A percentile compares a stretch with the other conserved stretches of the same genome.
phyloP scores from a whole-genome alignment of 2,329 filamentous ascomycete genomes.

The Cordyceps farinosa region DNA sequence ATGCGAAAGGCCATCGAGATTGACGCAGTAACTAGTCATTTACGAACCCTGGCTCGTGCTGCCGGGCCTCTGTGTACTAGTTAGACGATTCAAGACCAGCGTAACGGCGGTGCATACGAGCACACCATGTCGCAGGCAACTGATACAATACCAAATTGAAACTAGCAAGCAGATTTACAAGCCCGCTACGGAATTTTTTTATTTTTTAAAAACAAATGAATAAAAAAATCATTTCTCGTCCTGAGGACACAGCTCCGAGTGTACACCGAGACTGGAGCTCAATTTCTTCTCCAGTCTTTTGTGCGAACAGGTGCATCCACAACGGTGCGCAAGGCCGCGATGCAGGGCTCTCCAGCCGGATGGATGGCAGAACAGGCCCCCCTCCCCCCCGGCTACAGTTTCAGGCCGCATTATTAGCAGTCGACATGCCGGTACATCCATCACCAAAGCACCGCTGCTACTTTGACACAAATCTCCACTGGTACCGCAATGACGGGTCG shows the following conservation, averaged over 20 bases:
- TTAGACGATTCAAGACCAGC: conserved; percentile 1
- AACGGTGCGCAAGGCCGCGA: background rate
- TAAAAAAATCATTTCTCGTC: no score
- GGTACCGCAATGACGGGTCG: background rate
- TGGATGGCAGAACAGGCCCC: background rate
- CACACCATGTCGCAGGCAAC: background rate
- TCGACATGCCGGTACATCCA: background rate
- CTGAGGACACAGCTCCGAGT: background rate
- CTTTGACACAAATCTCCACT: background rate
- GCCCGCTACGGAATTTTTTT: no score
- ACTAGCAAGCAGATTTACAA: no score
- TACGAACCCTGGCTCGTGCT: background rate
- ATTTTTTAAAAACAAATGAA: no score
- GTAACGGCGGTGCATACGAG: background rate
- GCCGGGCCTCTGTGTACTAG: background rate
- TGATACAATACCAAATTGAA: no score
- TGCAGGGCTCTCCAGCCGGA: background rate
- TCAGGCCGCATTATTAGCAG: background rate
- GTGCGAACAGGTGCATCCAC: background rate
- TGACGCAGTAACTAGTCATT: background rate
- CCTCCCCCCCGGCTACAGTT: background rate
- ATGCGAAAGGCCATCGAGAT: background rate
- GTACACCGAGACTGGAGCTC: background rate
- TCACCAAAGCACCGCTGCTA: background rate
- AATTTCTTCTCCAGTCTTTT: background rate